Conservation (phyloP, 345 rosid species). For the Dimocarpus longan region DNA sequence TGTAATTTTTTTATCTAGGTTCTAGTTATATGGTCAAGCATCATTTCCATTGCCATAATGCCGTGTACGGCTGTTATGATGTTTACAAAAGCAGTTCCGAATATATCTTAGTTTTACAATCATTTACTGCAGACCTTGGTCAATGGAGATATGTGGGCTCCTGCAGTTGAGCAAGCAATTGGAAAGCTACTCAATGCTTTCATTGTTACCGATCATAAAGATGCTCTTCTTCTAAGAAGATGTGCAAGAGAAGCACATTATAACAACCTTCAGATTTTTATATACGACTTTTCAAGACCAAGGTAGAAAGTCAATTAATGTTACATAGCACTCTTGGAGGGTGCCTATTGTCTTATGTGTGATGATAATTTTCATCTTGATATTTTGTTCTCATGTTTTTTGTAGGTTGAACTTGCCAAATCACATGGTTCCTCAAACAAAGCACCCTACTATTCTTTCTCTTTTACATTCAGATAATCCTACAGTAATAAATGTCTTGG, state of each 20-base stretch:
- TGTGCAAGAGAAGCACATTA: constrained; percentile 79
- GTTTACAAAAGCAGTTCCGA: constrained; percentile 6
- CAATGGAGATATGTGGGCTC: constrained; percentile 81
- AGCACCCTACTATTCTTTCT: constrained; percentile 77
- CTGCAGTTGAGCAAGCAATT: constrained; percentile 85
- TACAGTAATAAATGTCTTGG: constrained; percentile 85
- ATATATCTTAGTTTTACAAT: constrained; percentile 8
- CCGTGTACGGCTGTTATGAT: constrained; percentile 1
- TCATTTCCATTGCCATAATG: constrained; percentile 8
- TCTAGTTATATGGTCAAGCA: constrained; percentile 1
- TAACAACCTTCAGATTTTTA: constrained; percentile 63
- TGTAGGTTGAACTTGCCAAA: constrained; percentile 74
- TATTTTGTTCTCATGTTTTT: constrained; percentile 23
- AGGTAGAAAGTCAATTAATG: constrained; percentile 45
- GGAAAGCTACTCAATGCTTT: constrained; percentile 91
- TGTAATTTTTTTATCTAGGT: background rate
- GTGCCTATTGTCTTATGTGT: constrained; percentile 11
- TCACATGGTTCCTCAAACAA: constrained; percentile 82
- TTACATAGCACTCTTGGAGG: background rate
- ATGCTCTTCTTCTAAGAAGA: constrained; percentile 61
- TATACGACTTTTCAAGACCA: constrained; percentile 86
- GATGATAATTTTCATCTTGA: constrained; percentile 14
- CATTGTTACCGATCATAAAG: constrained; percentile 84
- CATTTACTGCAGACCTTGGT: constrained; percentile 59
- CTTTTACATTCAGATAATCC: constrained; percentile 68